Conservation (phyloP, 2,329 filamentous ascomycete genomes). For the Aspergillus unguis region DNA sequence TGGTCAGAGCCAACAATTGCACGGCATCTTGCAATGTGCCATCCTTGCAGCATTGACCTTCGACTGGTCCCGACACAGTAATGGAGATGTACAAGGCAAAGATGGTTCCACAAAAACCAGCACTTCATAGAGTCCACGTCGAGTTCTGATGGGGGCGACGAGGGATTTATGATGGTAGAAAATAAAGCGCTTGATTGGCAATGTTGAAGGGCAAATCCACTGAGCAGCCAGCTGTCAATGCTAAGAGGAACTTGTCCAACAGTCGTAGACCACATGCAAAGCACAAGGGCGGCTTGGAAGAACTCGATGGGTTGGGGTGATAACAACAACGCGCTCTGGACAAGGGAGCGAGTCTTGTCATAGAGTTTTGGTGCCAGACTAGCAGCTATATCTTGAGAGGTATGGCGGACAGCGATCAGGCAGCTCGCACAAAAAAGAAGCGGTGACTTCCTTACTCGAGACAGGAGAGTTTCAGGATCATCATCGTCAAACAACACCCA, state of each 20-base stretch:
- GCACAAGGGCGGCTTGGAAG: slow-evolving; percentile 43
- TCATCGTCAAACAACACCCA: slow-evolving; percentile 39
- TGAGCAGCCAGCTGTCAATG: slow-evolving; percentile 47
- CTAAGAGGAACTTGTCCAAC: slow-evolving; percentile 45
- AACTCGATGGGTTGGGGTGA: slow-evolving; percentile 43
- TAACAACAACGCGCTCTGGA: slow-evolving; percentile 30
- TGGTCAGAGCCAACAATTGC: slow-evolving; percentile 37
- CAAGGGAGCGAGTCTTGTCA: slow-evolving; percentile 29
- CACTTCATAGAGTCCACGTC: slow-evolving; percentile 24
- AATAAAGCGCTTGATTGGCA: slow-evolving; percentile 35
- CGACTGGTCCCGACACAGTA: slow-evolving; percentile 46
- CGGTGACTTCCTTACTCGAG: slow-evolving; percentile 36
- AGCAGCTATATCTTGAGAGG: slow-evolving; percentile 36
- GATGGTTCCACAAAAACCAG: slow-evolving; percentile 45
- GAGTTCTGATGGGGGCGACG: slow-evolving; percentile 24
- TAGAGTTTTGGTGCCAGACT: slow-evolving; percentile 39
- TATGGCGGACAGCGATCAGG: slow-evolving; percentile 44
- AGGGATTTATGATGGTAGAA: not conserved
- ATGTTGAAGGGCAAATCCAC: slow-evolving; percentile 45
- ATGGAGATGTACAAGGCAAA: slow-evolving; percentile 46
- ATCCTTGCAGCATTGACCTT: slow-evolving; percentile 35
- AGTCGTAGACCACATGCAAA: slow-evolving; percentile 48
- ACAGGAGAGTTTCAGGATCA: slow-evolving; percentile 27
- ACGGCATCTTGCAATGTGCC: slow-evolving; percentile 40
- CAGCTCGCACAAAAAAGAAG: slow-evolving; percentile 40